Evolutionary conservation across 352 stramenopile species (phyloP).

Genomic region (Phytophthora fragariaefolia): DNA sequence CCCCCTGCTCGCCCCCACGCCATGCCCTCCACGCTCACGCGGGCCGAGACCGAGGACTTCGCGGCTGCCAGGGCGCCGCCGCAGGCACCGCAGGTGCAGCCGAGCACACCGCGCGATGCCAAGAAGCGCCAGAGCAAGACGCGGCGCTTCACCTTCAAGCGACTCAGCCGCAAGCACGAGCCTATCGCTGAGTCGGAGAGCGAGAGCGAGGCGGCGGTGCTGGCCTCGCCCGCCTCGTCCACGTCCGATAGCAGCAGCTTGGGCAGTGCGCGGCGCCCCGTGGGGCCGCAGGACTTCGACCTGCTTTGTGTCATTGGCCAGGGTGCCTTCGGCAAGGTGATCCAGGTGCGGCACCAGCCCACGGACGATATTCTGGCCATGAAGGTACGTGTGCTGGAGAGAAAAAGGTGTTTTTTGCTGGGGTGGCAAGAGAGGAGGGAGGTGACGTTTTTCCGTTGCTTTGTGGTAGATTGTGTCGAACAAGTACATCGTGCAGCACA

Average conservation of each 20-base stretch:
- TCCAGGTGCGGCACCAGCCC: slow-evolving; percentile 83
- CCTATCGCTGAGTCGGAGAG: slow-evolving; percentile 36
- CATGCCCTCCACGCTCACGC: slow-evolving; percentile 51
- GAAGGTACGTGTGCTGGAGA: slow-evolving; percentile 58
- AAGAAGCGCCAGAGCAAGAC: slow-evolving; percentile 19
- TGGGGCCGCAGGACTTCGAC: slow-evolving; percentile 83
- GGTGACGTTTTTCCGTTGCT: no score
- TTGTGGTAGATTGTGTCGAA: slow-evolving; percentile 75
- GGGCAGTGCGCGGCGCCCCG: slow-evolving; percentile 15
- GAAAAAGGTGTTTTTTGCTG: neutral
- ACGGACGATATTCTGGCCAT: slow-evolving; percentile 83
- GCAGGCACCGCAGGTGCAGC: slow-evolving; percentile 34
- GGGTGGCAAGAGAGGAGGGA: neutral
- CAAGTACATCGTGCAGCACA: slow-evolving; percentile 89
- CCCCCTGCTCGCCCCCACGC: neutral
- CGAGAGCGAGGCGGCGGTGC: slow-evolving; percentile 11
- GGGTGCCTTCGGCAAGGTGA: slow-evolving; percentile 86
- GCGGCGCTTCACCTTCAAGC: slow-evolving; percentile 43
- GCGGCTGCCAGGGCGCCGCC: slow-evolving; percentile 49
- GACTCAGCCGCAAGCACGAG: slow-evolving; percentile 30
- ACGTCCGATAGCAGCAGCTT: slow-evolving; percentile 23
- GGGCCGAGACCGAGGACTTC: slow-evolving; percentile 73
- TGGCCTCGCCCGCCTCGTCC: slow-evolving; percentile 1
- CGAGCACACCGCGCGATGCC: neutral
- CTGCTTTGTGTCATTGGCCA: slow-evolving; percentile 86